A percentile compares a stretch with the other conserved stretches of the same genome.
These are phyloP conservation scores for Zizania palustris DNA, from an alignment of 202 grass and related monocot species.

Conservation along the genomic window DNA sequence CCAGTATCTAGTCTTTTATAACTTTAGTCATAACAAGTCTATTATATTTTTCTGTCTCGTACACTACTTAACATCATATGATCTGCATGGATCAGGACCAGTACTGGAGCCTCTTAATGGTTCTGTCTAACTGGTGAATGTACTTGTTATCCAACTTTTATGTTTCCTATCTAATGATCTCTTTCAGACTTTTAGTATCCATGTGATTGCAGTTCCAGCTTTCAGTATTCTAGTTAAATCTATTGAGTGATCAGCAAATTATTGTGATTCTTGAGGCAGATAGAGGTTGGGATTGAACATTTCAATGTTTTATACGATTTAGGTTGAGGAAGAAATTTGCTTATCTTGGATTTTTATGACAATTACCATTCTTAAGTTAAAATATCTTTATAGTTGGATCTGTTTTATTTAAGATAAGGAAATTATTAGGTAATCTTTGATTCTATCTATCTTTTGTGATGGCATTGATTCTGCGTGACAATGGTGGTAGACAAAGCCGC, in stretches of 20 bases:
- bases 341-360: not conserved
- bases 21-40: no score
- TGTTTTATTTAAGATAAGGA: slow-evolving; percentile 15
- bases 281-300: not conserved
- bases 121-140: slow-evolving; percentile 14
- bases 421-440: not conserved
- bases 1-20: not conserved
- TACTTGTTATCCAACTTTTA: not conserved
- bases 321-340: not conserved
- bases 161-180: not conserved
- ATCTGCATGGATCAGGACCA: slow-evolving; percentile 13
- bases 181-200: not conserved
- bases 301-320: slow-evolving; percentile 14
- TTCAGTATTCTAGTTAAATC: not conserved
- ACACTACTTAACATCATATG: not conserved
- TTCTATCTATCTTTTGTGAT: slow-evolving; percentile 29
- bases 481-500: slow-evolving; percentile 28
- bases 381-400: not conserved
- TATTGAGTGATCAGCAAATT: not conserved
- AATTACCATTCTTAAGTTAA: slow-evolving; percentile 6
- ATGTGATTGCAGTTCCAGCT: not conserved
- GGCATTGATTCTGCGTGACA: slow-evolving; percentile 30
- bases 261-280: slow-evolving; percentile 10
- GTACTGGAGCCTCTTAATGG: slow-evolving; percentile 11
- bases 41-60: not conserved